Evolutionary conservation across 768 basidiomycete species (phyloP).

Genomic region (Lactarius tabidus): DNA sequence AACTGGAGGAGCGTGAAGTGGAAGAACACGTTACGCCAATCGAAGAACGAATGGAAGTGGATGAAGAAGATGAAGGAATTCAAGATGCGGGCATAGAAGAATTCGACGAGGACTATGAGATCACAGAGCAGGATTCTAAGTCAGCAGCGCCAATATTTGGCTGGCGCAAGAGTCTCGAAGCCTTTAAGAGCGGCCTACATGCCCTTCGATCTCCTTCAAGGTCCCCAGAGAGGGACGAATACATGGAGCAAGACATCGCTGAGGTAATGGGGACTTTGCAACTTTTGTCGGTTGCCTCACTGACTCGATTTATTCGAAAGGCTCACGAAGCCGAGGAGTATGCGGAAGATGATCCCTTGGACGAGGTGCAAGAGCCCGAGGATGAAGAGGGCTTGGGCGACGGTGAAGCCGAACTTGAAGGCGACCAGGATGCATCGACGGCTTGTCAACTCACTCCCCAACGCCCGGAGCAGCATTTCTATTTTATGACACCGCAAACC

Average conservation of each 20-base stretch:
- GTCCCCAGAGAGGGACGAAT: conserved; percentile 26
- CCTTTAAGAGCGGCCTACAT: conserved; percentile 33
- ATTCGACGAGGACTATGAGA: conserved; percentile 23
- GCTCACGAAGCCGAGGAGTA: conserved; percentile 20
- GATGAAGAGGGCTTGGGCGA: conserved; percentile 25
- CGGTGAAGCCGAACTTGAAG: conserved; percentile 17
- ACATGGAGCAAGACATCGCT: background rate
- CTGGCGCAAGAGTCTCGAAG: conserved; percentile 36
- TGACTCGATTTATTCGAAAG: background rate
- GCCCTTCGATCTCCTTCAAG: conserved; percentile 32
- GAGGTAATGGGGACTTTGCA: conserved; percentile 10
- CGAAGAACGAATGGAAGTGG: conserved; percentile 26
- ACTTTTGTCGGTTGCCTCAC: background rate
- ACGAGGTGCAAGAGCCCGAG: conserved; percentile 18
- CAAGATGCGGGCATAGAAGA: conserved; percentile 16
- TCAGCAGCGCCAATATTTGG: conserved; percentile 30
- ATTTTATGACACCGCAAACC: conserved; percentile 59
- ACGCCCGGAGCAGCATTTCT: conserved; percentile 33
- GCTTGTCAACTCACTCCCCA: conserved; percentile 26
- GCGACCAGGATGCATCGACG: conserved; percentile 4
- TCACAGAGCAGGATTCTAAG: conserved; percentile 30
- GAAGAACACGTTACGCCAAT: conserved; percentile 16
- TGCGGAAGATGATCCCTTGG: conserved; percentile 28
- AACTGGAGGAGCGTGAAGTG: conserved; percentile 39
- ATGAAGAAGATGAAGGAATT: conserved; percentile 18